phyloP scores from a whole-genome alignment of 306 rosid species.

The Ormosia semicastrata region DNA sequence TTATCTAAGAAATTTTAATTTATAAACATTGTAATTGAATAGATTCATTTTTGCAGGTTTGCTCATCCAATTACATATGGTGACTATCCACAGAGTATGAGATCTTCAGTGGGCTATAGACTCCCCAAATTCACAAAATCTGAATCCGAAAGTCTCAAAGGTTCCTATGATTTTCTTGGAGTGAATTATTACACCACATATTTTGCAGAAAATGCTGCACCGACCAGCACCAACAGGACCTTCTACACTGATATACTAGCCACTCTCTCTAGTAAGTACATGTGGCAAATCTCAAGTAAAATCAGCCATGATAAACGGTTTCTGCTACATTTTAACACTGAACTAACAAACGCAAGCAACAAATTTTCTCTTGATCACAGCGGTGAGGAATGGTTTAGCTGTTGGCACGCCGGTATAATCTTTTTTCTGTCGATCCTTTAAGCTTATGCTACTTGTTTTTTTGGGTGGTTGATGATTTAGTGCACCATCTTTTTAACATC shows the following conservation, averaged over 20 bases:
- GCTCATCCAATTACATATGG: constrained; percentile 55
- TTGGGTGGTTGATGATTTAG: neutral
- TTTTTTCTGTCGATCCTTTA: neutral
- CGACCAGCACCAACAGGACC: constrained; percentile 21
- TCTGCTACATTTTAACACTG: neutral
- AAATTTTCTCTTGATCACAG: constrained; percentile 10
- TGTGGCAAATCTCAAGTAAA: neutral
- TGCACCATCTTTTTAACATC: neutral
- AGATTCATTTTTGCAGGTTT: constrained; percentile 36
- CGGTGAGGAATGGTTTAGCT: neutral
- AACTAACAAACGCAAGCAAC: neutral
- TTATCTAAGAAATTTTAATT: neutral
- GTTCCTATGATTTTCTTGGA: constrained; percentile 63
- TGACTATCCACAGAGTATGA: constrained; percentile 52
- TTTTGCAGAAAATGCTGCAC: constrained; percentile 36
- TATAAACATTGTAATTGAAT: neutral
- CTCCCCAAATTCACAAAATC: constrained; percentile 50
- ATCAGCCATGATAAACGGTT: neutral
- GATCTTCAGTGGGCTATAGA: constrained; percentile 40
- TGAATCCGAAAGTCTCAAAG: constrained; percentile 31
- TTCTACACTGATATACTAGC: constrained; percentile 37
- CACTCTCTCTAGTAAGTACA: constrained; percentile 36
- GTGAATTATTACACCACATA: constrained; percentile 56
- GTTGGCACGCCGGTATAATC: constrained; percentile 25
- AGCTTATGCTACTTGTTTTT: neutral